These are phyloP conservation scores for Funneliformis mosseae DNA, from an alignment of 192 early-diverging fungal genomes.

Conservation along the genomic window DNA sequence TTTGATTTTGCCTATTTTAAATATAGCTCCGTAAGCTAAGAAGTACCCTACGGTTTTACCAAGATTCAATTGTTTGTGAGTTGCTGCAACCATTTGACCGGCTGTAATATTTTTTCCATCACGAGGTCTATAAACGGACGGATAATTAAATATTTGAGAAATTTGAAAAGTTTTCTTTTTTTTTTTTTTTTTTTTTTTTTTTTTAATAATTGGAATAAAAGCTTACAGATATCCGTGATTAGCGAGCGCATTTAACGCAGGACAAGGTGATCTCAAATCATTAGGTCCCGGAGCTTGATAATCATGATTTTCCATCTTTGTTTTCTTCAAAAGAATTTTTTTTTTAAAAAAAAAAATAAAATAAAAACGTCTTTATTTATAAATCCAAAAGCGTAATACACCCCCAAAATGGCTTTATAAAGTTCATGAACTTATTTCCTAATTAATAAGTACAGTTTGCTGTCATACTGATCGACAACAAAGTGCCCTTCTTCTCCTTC, in stretches of 20 bases:
- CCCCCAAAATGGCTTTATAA: no score
- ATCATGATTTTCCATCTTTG: not conserved
- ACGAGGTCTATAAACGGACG: not conserved
- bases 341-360: no score
- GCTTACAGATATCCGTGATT: slow-evolving; percentile 34
- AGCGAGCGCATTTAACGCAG: slow-evolving; percentile 11
- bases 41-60: not conserved
- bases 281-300: slow-evolving; percentile 9
- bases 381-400: no score
- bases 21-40: not conserved
- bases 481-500: no score
- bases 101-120: slow-evolving; percentile 13
- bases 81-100: not conserved
- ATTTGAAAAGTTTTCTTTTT: no score
- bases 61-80: not conserved
- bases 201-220: no score
- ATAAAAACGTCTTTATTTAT: no score
- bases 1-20: not conserved
- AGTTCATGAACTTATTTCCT: no score
- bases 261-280: slow-evolving; percentile 23
- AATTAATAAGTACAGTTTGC: no score
- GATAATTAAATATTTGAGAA: not conserved
- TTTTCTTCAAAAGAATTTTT: no score
- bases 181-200: no score
- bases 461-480: no score